Conservation (phyloP, 2,329 filamentous ascomycete species). For the Falciphora oryzae region DNA sequence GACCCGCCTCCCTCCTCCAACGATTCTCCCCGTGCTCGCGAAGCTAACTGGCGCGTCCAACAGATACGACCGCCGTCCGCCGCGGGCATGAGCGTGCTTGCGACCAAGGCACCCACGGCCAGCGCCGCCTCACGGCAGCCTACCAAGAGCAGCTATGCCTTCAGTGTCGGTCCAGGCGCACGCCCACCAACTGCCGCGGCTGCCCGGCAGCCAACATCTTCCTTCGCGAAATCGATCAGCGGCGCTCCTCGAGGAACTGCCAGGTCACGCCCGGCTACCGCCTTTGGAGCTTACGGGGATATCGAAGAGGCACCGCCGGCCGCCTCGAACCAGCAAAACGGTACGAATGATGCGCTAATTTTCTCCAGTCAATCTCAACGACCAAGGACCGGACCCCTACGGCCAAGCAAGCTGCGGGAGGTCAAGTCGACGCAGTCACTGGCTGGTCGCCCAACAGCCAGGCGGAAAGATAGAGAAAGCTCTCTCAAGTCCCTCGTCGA, state of each 20-base stretch:
- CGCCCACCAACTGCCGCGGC: conserved; percentile 39
- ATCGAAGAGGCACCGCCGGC: conserved; percentile 18
- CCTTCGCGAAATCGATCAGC: conserved; percentile 40
- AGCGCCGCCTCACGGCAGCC: conserved; percentile 29
- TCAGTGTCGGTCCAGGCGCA: conserved; percentile 48
- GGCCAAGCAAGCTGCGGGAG: conserved; percentile 20
- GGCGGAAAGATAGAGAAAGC: conserved; percentile 30
- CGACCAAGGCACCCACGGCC: conserved; percentile 10
- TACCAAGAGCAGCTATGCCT: conserved; percentile 45
- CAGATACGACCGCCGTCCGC: conserved; percentile 30
- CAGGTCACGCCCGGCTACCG: conserved; percentile 36
- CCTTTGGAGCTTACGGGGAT: conserved; percentile 28
- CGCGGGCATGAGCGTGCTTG: conserved; percentile 8
- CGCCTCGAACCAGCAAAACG: conserved; percentile 27
- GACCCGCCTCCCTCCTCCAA: not conserved
- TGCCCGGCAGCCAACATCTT: conserved; percentile 48
- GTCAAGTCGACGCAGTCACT: conserved; percentile 7
- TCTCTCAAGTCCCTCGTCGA: conserved; percentile 30
- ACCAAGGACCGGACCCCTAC: conserved; percentile 10
- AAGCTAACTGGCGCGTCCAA: conserved; percentile 11
- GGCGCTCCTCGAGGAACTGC: conserved; percentile 33
- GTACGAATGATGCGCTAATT: conserved; percentile 28
- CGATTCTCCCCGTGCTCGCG: not conserved
- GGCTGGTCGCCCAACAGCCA: not conserved
- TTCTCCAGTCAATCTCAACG: conserved; percentile 13